Evolutionary conservation across 257 asterid genomes (phyloP).

Genomic region (Scutellaria baicalensis): DNA sequence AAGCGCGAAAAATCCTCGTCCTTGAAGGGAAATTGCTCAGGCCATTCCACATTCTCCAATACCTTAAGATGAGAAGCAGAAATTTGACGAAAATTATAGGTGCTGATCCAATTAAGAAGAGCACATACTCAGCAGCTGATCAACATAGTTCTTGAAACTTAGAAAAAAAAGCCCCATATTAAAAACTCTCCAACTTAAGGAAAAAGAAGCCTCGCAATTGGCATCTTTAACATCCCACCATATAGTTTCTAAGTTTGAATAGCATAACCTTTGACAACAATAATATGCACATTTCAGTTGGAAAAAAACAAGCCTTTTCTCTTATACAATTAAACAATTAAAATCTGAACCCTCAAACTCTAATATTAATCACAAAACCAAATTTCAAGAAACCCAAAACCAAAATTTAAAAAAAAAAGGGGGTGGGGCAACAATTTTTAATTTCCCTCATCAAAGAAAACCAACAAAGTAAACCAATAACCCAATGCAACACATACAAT

Average conservation of each 20-base stretch:
- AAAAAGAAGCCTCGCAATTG: not conserved
- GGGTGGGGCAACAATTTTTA: not conserved
- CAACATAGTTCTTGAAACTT: not conserved
- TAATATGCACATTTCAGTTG: not conserved
- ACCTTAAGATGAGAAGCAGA: slow-evolving; percentile 38
- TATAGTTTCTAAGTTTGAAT: not conserved
- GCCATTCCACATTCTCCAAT: slow-evolving; percentile 88
- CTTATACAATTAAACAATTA: not conserved
- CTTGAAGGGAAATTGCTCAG: slow-evolving; percentile 87
- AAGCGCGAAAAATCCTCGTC: slow-evolving; percentile 90
- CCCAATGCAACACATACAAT: not conserved
- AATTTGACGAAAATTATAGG: not conserved
- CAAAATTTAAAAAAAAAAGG: not conserved
- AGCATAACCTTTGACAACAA: not conserved
- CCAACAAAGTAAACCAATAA: not conserved
- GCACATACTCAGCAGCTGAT: not conserved
- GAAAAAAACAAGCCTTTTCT: not conserved
- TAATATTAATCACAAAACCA: no score
- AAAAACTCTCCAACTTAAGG: not conserved
- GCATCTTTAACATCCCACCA: not conserved
- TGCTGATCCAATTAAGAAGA: not conserved
- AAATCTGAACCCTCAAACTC: not conserved
- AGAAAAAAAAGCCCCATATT: not conserved
- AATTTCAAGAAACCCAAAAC: not conserved
- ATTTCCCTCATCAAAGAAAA: no score